Percentiles rank a stretch among this genome's conserved stretches.
These are phyloP conservation scores for Rhipidocladum racemiflorum DNA, from an alignment of 176 grass and related monocot species.

Conservation along the genomic window DNA sequence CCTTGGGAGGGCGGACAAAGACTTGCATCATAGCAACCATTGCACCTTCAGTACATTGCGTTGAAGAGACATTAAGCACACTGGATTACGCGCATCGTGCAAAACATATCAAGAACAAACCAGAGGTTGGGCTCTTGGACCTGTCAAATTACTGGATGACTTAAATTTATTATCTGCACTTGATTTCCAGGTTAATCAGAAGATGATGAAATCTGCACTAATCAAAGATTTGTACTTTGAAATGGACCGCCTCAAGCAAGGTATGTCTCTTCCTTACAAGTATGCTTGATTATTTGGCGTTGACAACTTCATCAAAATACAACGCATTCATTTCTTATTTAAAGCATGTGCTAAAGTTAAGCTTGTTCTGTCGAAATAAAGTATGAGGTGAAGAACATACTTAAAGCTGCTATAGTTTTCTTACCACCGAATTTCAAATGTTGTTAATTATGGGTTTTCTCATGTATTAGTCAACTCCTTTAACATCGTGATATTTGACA, in stretches of 20 bases:
- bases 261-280: conserved; percentile 29
- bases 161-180: neutral
- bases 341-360: neutral
- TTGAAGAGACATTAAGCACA: conserved; percentile 90
- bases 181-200: conserved; percentile 74
- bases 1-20: conserved; percentile 85
- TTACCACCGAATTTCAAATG: neutral
- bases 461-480: neutral
- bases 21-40: conserved; percentile 93
- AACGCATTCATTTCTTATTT: neutral
- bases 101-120: conserved; percentile 93
- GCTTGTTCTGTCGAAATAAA: neutral
- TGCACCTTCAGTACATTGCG: conserved; percentile 68
- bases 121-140: conserved; percentile 54
- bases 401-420: neutral
- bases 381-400: neutral
- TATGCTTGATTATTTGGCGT: neutral
- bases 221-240: conserved; percentile 84
- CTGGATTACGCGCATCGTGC: conserved; percentile 86
- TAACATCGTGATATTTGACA: neutral
- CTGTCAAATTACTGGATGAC: conserved; percentile 2
- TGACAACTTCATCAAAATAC: conserved; percentile 1
- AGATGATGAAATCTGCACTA: conserved; percentile 93
- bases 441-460: neutral
- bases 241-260: conserved; percentile 88